phyloP scores from a whole-genome alignment of 257 asterid species.

The Fraxinus pennsylvanica region DNA sequence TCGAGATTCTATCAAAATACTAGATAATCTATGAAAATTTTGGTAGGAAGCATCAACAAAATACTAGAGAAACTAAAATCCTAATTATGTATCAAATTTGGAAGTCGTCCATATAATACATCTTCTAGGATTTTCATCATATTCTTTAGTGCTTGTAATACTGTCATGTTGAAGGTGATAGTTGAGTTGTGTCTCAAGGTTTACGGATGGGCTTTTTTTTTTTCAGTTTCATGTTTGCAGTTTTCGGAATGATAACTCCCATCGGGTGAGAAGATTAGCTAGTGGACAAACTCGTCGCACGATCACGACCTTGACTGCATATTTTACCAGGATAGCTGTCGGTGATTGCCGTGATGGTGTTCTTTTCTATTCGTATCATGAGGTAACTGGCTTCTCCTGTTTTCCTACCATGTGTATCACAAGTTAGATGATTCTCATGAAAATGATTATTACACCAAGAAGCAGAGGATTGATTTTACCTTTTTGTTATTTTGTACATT shows the following conservation, averaged over 20 bases:
- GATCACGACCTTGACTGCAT: slow-evolving; percentile 76
- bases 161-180: slow-evolving; percentile 19
- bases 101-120: too few species aligned
- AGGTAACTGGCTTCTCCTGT: slow-evolving; percentile 52
- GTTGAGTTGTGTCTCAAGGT: slow-evolving; percentile 26
- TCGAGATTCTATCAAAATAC: too few species aligned
- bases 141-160: slow-evolving; percentile 19
- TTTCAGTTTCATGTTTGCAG: slow-evolving; percentile 84
- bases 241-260: slow-evolving; percentile 70
- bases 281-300: slow-evolving; percentile 78
- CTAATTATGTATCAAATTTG: too few species aligned
- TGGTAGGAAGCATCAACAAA: too few species aligned
- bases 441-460: neutral
- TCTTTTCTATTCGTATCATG: slow-evolving; percentile 81
- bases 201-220: slow-evolving; percentile 16
- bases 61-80: too few species aligned
- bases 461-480: neutral
- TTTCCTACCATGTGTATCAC: slow-evolving; percentile 8
- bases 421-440: neutral
- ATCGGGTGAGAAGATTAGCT: slow-evolving; percentile 68
- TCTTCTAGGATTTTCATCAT: too few species aligned
- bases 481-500: neutral
- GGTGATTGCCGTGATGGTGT: slow-evolving; percentile 98
- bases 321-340: slow-evolving; percentile 91
- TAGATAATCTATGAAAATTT: too few species aligned